Percentiles rank a stretch among this genome's conserved stretches.
Conservation (phyloP, 805 yeast species). For the Nakazawaea ernobii region DNA sequence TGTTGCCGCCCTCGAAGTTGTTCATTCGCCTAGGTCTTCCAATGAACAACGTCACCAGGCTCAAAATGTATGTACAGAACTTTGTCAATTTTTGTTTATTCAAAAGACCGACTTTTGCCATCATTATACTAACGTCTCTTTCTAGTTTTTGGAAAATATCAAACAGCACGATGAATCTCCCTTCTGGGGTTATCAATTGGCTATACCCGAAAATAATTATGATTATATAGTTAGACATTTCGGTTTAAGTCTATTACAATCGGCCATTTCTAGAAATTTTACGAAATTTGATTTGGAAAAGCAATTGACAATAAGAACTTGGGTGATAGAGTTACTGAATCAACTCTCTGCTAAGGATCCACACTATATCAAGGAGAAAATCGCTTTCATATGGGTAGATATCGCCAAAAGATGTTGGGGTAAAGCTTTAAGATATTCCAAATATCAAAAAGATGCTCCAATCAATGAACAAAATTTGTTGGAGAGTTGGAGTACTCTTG, state of each 20-base stretch:
- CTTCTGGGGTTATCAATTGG: conserved; percentile 84
- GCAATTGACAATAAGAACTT: conserved; percentile 63
- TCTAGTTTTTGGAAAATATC: conserved; percentile 62
- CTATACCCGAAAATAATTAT: conserved; percentile 53
- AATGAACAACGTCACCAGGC: conserved; percentile 53
- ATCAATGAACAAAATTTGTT: conserved; percentile 40
- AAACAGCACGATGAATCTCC: conserved; percentile 82
- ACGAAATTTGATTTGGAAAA: conserved; percentile 50
- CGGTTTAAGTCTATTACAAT: conserved; percentile 76
- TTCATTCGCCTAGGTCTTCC: conserved; percentile 60
- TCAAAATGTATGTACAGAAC: conserved; percentile 28
- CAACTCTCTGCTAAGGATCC: conserved; percentile 66
- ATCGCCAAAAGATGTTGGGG: conserved; percentile 94
- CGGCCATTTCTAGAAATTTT: conserved; percentile 58
- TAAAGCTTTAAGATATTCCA: conserved; percentile 38
- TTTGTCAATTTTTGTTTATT: not conserved
- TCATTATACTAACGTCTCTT: not conserved
- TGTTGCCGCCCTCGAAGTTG: conserved; percentile 67
- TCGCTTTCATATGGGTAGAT: conserved; percentile 88
- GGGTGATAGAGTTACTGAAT: conserved; percentile 77
- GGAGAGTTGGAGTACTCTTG: conserved; percentile 88
- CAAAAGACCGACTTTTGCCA: not conserved
- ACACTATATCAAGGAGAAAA: conserved; percentile 81
- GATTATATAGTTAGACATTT: conserved; percentile 80
- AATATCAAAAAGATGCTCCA: conserved; percentile 20